Base-by-base conservation (phyloP, 192 early-diverging fungal species). In the Coemansia sp. region DNA sequence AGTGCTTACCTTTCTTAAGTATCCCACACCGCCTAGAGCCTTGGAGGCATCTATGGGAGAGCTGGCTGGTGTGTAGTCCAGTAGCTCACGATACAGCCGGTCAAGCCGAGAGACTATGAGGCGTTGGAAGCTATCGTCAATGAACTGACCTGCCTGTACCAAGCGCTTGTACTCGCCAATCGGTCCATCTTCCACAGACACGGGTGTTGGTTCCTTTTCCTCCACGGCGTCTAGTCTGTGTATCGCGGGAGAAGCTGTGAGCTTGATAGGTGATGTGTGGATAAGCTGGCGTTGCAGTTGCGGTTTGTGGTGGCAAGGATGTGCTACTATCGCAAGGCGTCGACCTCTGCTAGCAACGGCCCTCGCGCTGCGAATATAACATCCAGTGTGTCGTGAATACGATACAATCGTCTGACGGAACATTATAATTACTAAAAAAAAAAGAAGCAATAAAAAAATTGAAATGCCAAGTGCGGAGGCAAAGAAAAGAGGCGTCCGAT, bases 41-140 rank as follows among this genome's bases (percentile, higher is more conserved):
- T 42, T 63, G 36, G 29, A 36, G 0, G 63, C 20, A 20, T 29
- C 2, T 1, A 3, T 5, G 13, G 46, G 51, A 31, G 73, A 67
- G 41, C 78, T 70, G 22, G 80, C 76, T 5, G 90, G 92, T 12
- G 71, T 66, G 75, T 92, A 92, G 12, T 55, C 66, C n/a, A 80
- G 61, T 29, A 94, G 66, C 16, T 88, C 85, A 60, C 87, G 86
- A 38, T 93, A 86, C 66, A 94, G 72, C 8, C 89, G 76, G 59
- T 93, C 90, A 12, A 94, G 80, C 12, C 85, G 78, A 29, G 81
- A 75, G 8, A 93, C 88, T 7, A 93, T 92, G 0, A 77, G 70
- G 24, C 82, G 73, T 73, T 96, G 93, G 77, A 92, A 92, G 27
- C 66, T 71, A 68, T 96, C 93, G 49, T 84, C 77, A 41, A 87